Evolutionary conservation across 805 yeast species (phyloP).

Genomic region (Candida schatavii): DNA sequence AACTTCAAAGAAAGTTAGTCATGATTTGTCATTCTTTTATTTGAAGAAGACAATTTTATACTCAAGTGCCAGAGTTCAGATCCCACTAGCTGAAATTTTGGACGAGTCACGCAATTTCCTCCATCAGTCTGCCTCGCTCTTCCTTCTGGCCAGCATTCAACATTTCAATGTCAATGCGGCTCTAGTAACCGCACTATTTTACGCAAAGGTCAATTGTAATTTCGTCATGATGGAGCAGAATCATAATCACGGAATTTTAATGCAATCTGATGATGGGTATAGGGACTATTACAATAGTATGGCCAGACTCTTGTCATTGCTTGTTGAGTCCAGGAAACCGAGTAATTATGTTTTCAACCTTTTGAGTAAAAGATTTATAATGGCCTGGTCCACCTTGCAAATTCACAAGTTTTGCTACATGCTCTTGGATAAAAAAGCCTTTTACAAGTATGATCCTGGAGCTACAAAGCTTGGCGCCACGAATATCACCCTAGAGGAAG

Average conservation of each 20-base stretch:
- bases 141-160: conserved; percentile 1
- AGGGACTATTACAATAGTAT: background rate
- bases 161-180: background rate
- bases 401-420: conserved; percentile 2
- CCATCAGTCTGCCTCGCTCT: background rate
- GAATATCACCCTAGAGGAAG: background rate
- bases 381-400: background rate
- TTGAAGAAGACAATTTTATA: background rate
- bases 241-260: background rate
- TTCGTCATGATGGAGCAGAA: background rate
- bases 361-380: background rate
- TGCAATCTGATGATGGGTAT: background rate
- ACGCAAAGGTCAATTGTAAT: background rate
- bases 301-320: background rate
- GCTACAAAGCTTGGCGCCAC: background rate
- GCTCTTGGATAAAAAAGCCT: background rate
- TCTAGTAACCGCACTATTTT: background rate
- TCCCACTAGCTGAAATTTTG: background rate
- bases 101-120: background rate
- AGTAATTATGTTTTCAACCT: background rate
- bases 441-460: background rate
- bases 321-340: background rate
- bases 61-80: background rate
- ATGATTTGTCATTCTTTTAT: background rate
- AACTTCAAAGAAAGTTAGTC: background rate